Evolutionary conservation across 495 filamentous ascomycete species (phyloP), one percentile per base, ranked within the genome.

Genomic region (Parmelia sp.): DNA sequence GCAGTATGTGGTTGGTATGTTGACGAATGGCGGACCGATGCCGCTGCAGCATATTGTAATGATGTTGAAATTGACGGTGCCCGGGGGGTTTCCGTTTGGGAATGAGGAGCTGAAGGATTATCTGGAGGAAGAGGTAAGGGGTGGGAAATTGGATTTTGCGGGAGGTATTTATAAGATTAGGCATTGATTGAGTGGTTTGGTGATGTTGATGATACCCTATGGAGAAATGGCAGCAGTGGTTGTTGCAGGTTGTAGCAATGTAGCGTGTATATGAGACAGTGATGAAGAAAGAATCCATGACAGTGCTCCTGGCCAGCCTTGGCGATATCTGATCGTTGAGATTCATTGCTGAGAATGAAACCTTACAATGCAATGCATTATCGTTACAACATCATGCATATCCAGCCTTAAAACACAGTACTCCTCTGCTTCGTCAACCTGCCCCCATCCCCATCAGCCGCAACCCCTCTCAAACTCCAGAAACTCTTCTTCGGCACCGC

Each of bases 11-110:
- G 79, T 90, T 58, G 90, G 89, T 55, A 97, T 99, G 93, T 77
- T 99, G 76, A 97, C 90, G 64, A 97, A 97, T 73, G 83, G 88
- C 64, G 90, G 88, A 9, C 76, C 86, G 36, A 95, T 96, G 88
- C 84, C 88, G 56, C 71, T 90, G 65, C 82, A 82, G 70, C 85
- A 90, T 75, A 92, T 98, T 64, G 80, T 86, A 7, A 93, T 92
- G 88, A 96, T 97, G 90, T 78, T 98, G 79, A 89, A 88, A 73
- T 88, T 98, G 80, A 81, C 90, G 35, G 86, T 97, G 36, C 83
- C 88, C 2, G 92, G 90, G 19, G 90, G 90, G 10, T 97, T 96
- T 70, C 86, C 90, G 19, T 96, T 92, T 70, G 83, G 80, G 70
- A 95, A 93, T 71, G 77, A 79, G 68, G 85, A 87, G 73, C 72